phyloP scores from a whole-genome alignment of 2,329 filamentous ascomycete species.

The Lachnellula willkommii region DNA sequence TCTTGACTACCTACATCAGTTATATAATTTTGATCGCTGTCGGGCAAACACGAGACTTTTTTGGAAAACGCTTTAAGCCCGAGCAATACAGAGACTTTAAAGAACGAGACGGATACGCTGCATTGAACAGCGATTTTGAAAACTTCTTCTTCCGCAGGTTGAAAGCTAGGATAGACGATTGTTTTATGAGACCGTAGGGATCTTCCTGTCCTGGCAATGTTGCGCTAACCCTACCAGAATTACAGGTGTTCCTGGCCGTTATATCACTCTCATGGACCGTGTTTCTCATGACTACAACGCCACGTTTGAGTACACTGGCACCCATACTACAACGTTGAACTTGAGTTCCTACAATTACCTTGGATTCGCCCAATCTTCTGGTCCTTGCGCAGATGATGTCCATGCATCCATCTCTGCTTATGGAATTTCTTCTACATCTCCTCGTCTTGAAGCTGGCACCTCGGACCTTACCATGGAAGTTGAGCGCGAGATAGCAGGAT shows the following conservation, averaged over 20 bases:
- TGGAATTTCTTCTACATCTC: conserved; percentile 72
- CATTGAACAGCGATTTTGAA: conserved; percentile 93
- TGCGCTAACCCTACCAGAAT: conserved; percentile 36
- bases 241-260: conserved; percentile 86
- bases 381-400: conserved; percentile 84
- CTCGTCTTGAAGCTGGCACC: conserved; percentile 76
- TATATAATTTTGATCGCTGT: conserved; percentile 91
- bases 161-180: conserved; percentile 91
- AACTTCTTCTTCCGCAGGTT: conserved; percentile 90
- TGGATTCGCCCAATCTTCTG: conserved; percentile 92
- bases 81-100: conserved; percentile 75
- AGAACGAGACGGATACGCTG: conserved; percentile 79
- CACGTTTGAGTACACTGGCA: conserved; percentile 80
- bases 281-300: conserved; percentile 83
- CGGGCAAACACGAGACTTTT: conserved; percentile 90
- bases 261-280: conserved; percentile 85
- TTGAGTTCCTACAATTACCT: conserved; percentile 99
- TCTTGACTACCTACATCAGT: conserved; percentile 93
- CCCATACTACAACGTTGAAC: conserved; percentile 86
- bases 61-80: conserved; percentile 86
- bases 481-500: conserved; percentile 77
- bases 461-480: conserved; percentile 81
- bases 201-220: background rate
- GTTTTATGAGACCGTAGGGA: conserved; percentile 69
- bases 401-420: conserved; percentile 78